Evolutionary conservation across 2,329 filamentous ascomycete species (phyloP), one percentile per base, ranked within the genome.

Genomic region (Scedosporium aurantiacum): DNA sequence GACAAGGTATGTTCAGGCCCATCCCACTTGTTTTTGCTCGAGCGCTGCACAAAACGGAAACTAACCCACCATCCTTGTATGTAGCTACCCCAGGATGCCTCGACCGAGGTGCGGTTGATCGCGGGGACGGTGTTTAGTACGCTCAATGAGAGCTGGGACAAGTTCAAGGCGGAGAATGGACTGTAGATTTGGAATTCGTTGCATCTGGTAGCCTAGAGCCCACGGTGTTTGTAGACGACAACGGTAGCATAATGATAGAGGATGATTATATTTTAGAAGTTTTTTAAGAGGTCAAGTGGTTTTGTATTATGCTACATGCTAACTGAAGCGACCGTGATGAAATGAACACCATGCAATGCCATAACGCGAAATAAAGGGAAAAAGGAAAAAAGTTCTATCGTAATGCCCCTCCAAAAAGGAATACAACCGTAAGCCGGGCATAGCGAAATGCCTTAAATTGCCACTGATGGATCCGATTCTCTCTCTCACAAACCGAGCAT

Each of bases 1-100:
- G 94, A 99, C 74, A 99, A 99, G 88, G 94, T 97, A 80, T 75
- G 84, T 74, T 12, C 1, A 66, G 64, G 18, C 25, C 23, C 2
- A n/a, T 10, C 18, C n/a, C 21, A 4, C 16, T 21, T 12, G 40
- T 37, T 54, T 27, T 37, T n/a, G 2, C n/a, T 27, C n/a, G 12
- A 16, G 63, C 61, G 63, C 67, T 58, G 23, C 58, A 8, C 37
- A 23, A 27, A 62, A 60, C 43, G 14, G 54, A 21, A 45, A 21
- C 12, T 57, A 61, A 69, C 62, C 60, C 27, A 59, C 27, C n/a
- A 43, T 4, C 3, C 40, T 18, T 7, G 14, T 5, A 3, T 60
- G 47, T 67, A 88, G 85, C 76, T 89, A 63, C 78, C 85, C 2
- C 83, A 84, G 73, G 79, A 86, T 64, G 84, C 85, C 40, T 82